These are phyloP conservation scores for Capsicum chinense DNA, from an alignment of 257 asterid species.

Conservation along the genomic window DNA sequence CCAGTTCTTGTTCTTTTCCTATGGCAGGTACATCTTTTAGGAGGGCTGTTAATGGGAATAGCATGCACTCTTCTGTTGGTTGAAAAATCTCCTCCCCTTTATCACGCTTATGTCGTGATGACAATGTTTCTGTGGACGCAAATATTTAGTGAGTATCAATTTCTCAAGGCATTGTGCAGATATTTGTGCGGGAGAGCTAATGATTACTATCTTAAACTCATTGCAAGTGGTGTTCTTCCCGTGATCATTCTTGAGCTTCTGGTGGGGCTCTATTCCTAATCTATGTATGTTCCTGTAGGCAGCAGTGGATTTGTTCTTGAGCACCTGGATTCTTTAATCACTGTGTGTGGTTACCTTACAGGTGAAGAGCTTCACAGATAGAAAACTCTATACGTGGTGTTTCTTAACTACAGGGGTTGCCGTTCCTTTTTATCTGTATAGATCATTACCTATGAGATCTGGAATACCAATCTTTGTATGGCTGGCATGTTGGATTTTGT, in stretches of 20 bases:
- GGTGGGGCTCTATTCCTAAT: constrained; percentile 51
- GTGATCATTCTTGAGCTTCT: constrained; percentile 85
- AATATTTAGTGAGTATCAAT: constrained; percentile 75
- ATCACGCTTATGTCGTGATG: constrained; percentile 84
- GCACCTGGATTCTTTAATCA: constrained; percentile 32
- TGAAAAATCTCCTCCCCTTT: constrained; percentile 91
- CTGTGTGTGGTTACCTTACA: constrained; percentile 42
- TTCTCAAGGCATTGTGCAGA: constrained; percentile 68
- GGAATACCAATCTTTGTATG: constrained; percentile 67
- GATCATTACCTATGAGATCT: constrained; percentile 57
- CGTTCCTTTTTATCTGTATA: constrained; percentile 66
- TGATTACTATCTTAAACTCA: constrained; percentile 53
- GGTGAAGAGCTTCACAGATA: constrained; percentile 88
- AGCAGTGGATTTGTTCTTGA: constrained; percentile 25
- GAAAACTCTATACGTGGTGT: constrained; percentile 88
- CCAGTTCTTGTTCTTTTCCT: constrained; percentile 14
- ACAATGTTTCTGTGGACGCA: constrained; percentile 90
- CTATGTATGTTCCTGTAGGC: constrained; percentile 30
- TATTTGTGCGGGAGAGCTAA: constrained; percentile 50
- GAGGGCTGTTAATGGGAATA: constrained; percentile 64
- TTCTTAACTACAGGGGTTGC: constrained; percentile 72
- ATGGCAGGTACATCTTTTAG: constrained; percentile 69
- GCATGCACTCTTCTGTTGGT: constrained; percentile 60
- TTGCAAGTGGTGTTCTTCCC: constrained; percentile 55
- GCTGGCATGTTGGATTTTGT: constrained; percentile 80